These are phyloP conservation scores for Mycena chlorophos DNA, from an alignment of 768 basidiomycete species.

Conservation along the genomic window DNA sequence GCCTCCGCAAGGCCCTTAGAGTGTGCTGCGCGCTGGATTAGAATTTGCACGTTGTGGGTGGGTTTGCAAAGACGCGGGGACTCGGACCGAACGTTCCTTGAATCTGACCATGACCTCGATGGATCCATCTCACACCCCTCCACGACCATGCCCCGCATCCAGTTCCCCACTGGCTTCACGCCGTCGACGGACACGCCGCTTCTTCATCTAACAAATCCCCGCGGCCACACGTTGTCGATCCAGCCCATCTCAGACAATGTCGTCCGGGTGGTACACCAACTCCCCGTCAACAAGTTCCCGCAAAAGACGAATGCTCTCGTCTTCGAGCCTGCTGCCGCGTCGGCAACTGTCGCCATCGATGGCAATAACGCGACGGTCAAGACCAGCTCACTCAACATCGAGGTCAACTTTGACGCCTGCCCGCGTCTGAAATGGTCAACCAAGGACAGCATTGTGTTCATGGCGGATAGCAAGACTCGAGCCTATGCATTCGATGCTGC, in stretches of 20 bases:
- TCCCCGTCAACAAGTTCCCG: constrained; percentile 17
- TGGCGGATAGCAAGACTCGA: constrained; percentile 17
- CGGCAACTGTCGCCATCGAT: constrained; percentile 1
- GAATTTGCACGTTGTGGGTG: too few species aligned
- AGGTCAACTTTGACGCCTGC: constrained; percentile 13
- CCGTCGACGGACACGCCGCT: neutral
- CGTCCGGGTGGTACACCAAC: constrained; percentile 20
- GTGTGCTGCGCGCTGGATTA: too few species aligned
- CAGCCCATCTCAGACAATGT: constrained; percentile 21
- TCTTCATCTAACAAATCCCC: constrained; percentile 16
- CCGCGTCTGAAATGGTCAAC: constrained; percentile 21
- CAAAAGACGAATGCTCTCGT: constrained; percentile 18
- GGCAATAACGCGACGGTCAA: constrained; percentile 9
- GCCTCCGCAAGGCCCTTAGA: neutral
- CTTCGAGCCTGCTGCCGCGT: constrained; percentile 7
- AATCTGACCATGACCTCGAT: neutral
- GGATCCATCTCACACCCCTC: too few species aligned
- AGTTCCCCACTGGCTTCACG: constrained; percentile 9
- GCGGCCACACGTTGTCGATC: constrained; percentile 13
- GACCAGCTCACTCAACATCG: constrained; percentile 11
- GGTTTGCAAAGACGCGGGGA: too few species aligned
- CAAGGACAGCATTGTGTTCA: constrained; percentile 16
- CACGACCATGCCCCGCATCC: constrained; percentile 19
- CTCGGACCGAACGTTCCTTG: neutral
- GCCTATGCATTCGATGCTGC: constrained; percentile 21